Percentiles rank a stretch among this genome's conserved stretches.
Evolutionary conservation across 169 alveolate species (phyloP).

Genomic region (Plasmodium falciparum): DNA sequence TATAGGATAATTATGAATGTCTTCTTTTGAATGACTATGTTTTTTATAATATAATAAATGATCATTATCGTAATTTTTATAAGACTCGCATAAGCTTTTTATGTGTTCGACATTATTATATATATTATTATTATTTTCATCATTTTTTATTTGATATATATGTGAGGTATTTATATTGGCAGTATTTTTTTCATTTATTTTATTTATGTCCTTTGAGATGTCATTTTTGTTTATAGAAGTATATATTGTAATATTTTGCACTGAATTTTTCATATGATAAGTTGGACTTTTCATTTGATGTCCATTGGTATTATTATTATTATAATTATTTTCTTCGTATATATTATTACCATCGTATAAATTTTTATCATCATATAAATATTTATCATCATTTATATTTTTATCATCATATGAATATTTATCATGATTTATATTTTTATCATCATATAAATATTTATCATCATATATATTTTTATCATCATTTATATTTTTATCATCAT

Average conservation of each 20-base stretch:
- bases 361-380: background rate
- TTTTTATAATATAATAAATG: conserved; percentile 4
- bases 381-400: background rate
- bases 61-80: conserved; percentile 47
- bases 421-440: too few species aligned
- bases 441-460: background rate
- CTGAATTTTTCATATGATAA: too few species aligned
- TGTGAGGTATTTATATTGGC: background rate
- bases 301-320: background rate
- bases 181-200: background rate
- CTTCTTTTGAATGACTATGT: conserved; percentile 2
- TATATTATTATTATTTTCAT: background rate
- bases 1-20: background rate
- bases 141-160: background rate
- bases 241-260: too few species aligned
- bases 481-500: background rate
- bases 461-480: background rate
- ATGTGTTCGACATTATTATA: conserved; percentile 34
- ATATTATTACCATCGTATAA: background rate
- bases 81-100: conserved; percentile 43
- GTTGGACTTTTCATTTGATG: background rate
- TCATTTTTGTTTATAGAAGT: background rate
- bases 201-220: background rate
- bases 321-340: background rate
- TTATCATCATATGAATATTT: background rate